A percentile compares a stretch with the other conserved stretches of the same genome.
Conservation (phyloP, 352 stramenopile genomes). For the Phytophthora idaei region DNA sequence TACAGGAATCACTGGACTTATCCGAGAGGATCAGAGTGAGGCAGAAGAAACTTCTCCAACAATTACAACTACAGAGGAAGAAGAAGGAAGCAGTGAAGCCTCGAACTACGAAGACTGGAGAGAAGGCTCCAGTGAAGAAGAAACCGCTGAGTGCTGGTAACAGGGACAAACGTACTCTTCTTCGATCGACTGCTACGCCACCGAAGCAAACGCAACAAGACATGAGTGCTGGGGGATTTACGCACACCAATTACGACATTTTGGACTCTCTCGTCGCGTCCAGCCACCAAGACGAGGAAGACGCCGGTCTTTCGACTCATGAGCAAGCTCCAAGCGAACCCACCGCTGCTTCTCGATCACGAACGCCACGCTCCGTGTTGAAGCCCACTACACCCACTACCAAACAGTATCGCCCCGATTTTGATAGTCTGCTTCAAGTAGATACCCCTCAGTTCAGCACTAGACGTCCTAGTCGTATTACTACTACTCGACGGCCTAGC, state of each 20-base stretch:
- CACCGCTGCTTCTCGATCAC: constrained; percentile 18
- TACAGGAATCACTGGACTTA: constrained; percentile 81
- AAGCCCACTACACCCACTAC: constrained; percentile 14
- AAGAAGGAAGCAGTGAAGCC: constrained; percentile 9
- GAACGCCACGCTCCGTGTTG: constrained; percentile 12
- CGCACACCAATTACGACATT: constrained; percentile 39
- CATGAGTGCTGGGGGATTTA: constrained; percentile 1
- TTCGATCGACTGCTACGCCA: constrained; percentile 4
- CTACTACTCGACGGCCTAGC: constrained; percentile 20
- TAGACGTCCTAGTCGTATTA: constrained; percentile 23
- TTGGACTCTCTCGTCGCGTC: constrained; percentile 46
- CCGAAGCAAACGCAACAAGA: constrained; percentile 5
- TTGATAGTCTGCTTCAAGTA: constrained; percentile 50
- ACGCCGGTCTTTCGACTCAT: constrained; percentile 21
- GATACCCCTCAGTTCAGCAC: constrained; percentile 34
- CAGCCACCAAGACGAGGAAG: constrained; percentile 26
- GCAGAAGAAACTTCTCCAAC: constrained; percentile 81
- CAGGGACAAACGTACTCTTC: constrained; percentile 9
- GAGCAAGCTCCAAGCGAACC: constrained; percentile 37
- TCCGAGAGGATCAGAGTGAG: constrained; percentile 78
- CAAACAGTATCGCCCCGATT: constrained; percentile 36
- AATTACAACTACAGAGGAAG: constrained; percentile 53
- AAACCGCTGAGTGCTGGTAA: constrained; percentile 10
- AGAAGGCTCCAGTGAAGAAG: constrained; percentile 19
- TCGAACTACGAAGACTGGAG: neutral